Base-by-base conservation (phyloP, 1,284 basidiomycete species). In the Irpex sp. region DNA sequence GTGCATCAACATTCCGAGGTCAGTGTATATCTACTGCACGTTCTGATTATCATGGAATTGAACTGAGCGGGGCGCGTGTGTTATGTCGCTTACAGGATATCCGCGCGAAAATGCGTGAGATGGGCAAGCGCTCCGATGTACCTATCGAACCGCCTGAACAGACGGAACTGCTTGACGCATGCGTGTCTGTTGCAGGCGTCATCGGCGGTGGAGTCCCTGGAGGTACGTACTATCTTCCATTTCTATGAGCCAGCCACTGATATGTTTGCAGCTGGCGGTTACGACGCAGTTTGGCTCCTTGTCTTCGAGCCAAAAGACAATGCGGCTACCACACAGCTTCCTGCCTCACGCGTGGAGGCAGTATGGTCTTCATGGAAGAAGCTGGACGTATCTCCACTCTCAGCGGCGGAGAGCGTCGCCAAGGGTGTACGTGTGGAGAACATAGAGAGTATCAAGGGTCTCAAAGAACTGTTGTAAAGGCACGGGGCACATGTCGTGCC, bases 261-360 rank as follows among this genome's bases (percentile, higher is more conserved):
- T 8, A 48, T 34, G 9, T 26, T 5, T 56, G 62, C 69, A 95
- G 95, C 97, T 34, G 97, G 97, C 3, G 97, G 97, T 1, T 99
- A 93, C 75, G 97, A 99, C 73, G 97, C 97, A 1, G 85, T 99
- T 61, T 99, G 95, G 91, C 79, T 99, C 6, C 85, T 99, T 13
- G 84, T 94, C 5, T 83, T 91, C 68, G 89, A 93, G 61, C 86
- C 89, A 5, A 78, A 65, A 71, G 75, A 67, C 26, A 34, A 6
- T 26, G 17, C 26, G 13, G 54, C 21, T 17, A 8, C 26, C 19
- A 36, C 26, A 5, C 54, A 56, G 34, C 67, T 75, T 21, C 71
- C 73, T 2, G 74, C 79, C 0, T 38, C 68, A 3, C 73, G 76
- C 38, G 84, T 97, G 19, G 91, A 96, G 74, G 75, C 79, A 54